Evolutionary conservation across 495 filamentous ascomycete species (phyloP).

Genomic region (Penicillium mononematosum): DNA sequence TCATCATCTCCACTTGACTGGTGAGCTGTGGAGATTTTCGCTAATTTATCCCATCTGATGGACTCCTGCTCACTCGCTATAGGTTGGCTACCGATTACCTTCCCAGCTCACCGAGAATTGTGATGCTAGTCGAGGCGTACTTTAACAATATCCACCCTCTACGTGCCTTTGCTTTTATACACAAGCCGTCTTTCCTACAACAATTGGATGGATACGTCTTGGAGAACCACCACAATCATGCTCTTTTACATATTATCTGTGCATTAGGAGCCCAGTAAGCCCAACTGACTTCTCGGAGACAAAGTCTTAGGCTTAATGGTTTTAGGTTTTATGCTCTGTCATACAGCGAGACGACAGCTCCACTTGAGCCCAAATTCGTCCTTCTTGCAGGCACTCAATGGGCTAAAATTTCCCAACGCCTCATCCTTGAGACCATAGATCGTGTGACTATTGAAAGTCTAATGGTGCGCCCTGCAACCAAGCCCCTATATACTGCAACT

Average conservation of each 20-base stretch:
- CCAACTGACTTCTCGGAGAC: not conserved
- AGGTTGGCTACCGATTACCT: constrained; percentile 26
- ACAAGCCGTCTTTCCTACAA: constrained; percentile 36
- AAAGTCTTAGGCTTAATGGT: not conserved
- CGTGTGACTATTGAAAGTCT: constrained; percentile 36
- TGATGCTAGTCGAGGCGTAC: constrained; percentile 34
- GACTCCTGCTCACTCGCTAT: not conserved
- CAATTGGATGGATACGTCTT: constrained; percentile 27
- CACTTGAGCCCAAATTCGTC: constrained; percentile 16
- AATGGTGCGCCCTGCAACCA: constrained; percentile 22
- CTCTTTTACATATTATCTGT: constrained; percentile 37
- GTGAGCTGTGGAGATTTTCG: not conserved
- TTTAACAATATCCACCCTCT: constrained; percentile 40
- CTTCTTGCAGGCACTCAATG: constrained; percentile 30
- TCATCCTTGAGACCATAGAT: constrained; percentile 33
- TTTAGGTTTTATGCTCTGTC: constrained; percentile 29
- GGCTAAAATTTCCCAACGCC: constrained; percentile 29
- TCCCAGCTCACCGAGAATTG: constrained; percentile 22
- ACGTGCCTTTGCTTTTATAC: constrained; percentile 38
- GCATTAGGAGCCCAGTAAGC: constrained; percentile 39
- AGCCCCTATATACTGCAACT: not conserved
- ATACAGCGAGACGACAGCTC: constrained; percentile 21
- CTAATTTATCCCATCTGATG: not conserved
- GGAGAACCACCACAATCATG: constrained; percentile 14
- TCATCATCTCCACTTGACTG: not conserved